Base-by-base conservation (phyloP, 2,329 filamentous ascomycete species). In the Aspergillus sp. region DNA sequence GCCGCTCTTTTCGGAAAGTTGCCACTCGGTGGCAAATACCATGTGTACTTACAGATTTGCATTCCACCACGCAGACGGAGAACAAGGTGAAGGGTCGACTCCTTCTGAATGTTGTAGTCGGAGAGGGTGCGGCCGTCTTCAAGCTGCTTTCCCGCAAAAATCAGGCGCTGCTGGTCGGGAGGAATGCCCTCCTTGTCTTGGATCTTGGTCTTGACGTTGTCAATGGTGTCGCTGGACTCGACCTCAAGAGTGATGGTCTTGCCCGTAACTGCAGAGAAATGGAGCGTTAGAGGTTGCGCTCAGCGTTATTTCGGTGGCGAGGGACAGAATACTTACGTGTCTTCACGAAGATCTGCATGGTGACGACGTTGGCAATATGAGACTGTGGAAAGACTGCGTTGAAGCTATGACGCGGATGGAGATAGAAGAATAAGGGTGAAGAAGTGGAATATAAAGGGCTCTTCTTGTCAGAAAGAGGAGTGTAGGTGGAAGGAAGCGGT, bases 301-400 rank as follows among this genome's bases (percentile, higher is more conserved):
- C 63, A 56, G 59, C 59, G 57, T 61, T 59, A 64, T 58, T 57
- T 63, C 66, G 65, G 66, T 68, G 71, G 67, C 17, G 39, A 18
- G 22, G 1, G 24, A 45, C n/a, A 36, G 64, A 62, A 36, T 70
- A 88, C 89, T 85, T 83, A 91, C 89, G 85, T 69, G 92, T 96
- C 88, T 96, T 96, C 72, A 96, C 93, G 80, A 96, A 97, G 84
- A 97, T 96, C 85, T 96, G 93, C 93, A 96, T 96, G 78, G 66
- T 87, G 78, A 65, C 74, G 72, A 64, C 26, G 26, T 30, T 30
- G 26, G 26, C 38, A 58, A 68, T 57, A 48, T 39, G 48, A 53
- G 30, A 3, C 32, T 30, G 44, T 56, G 24, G 26, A 54, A 56
- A 5, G 12, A n/a, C 55, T 52, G 57, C 54, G 24, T 48, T 42